Percentiles rank a stretch among this genome's conserved stretches.
These are phyloP conservation scores for Acrodontium crateriforme DNA, from an alignment of 2,329 filamentous ascomycete species.

Conservation along the genomic window DNA sequence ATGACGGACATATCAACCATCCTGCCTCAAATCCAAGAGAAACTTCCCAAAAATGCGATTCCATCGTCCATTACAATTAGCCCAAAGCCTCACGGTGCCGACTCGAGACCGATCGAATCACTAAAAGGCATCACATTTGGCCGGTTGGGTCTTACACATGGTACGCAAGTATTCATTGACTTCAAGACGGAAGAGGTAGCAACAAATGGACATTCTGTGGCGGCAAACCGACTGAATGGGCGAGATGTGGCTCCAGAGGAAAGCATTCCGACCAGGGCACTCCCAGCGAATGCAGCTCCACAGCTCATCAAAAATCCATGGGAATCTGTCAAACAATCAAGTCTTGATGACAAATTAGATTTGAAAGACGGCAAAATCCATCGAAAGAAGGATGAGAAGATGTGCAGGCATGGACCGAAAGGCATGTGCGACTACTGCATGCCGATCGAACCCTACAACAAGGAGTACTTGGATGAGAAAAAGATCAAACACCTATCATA, in stretches of 20 bases:
- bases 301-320: slow-evolving; percentile 72
- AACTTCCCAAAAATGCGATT: slow-evolving; percentile 43
- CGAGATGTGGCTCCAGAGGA: slow-evolving; percentile 58
- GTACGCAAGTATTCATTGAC: slow-evolving; percentile 77
- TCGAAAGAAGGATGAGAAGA: slow-evolving; percentile 57
- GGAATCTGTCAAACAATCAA: slow-evolving; percentile 81
- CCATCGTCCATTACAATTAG: slow-evolving; percentile 43
- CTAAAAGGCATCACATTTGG: slow-evolving; percentile 42
- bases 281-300: slow-evolving; percentile 41
- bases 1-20: slow-evolving; percentile 55
- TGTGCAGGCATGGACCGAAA: slow-evolving; percentile 92
- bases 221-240: slow-evolving; percentile 58
- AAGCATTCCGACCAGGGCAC: slow-evolving; percentile 46
- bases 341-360: slow-evolving; percentile 76
- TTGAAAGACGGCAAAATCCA: slow-evolving; percentile 80
- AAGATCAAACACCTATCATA: slow-evolving; percentile 99
- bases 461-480: slow-evolving; percentile 80
- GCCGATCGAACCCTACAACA: slow-evolving; percentile 84
- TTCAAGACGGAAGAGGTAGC: slow-evolving; percentile 48
- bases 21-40: slow-evolving; percentile 41
- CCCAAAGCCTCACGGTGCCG: slow-evolving; percentile 46
- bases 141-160: slow-evolving; percentile 53
- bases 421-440: slow-evolving; percentile 99
- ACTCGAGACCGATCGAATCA: slow-evolving; percentile 38
- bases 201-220: slow-evolving; percentile 35